Base-by-base conservation (phyloP, 2,329 filamentous ascomycete genomes). In the Botrytis sinoallii region DNA sequence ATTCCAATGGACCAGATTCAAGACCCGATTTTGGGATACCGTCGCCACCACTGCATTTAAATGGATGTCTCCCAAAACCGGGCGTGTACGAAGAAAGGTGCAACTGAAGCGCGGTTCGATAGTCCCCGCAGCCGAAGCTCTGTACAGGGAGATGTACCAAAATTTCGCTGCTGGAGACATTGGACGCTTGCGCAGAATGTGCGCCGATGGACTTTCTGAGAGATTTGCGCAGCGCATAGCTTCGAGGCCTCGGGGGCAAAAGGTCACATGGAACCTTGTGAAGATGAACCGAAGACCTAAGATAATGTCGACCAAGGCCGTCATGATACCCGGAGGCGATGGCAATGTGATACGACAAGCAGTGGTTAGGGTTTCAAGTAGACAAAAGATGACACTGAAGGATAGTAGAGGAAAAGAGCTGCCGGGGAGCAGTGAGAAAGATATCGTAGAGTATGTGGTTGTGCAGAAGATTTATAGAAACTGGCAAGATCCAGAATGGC, bases 381-480 rank as follows among this genome's bases (percentile, higher is more conserved):
- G 83, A 46, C 90, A 92, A 83, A 84, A 84, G 76, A 81, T 88
- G 52, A 83, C 83, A 12, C 84, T 85, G 77, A 82, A 59, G 65
- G 60, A 65, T 4, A 65, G 32, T 35, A 73, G 70, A 55, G 74
- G 74, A n/a, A 83, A 80, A 74, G 77, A 83, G n/a, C 79, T 88
- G 12, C 82, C 84, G 1, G 86, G 85, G 3, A 85, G 82, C 74
- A 84, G 85, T 63, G 85, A 85, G 76, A 86, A 87, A 78, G 83
- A 88, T 68, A 85, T 90, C 77, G 81, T 85, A 2, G 92, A 94
- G 84, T 89, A 93, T 78, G 76, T 93, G 7, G 90, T 92, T 57
- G 76, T 93, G 64, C 88, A 89, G 79, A 83, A 82, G 65, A 81
- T 79, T 86, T 32, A 87, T 84, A 76, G 70, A 64, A 75, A 78